Conservation (phyloP, 2,329 filamentous ascomycete genomes). For the Acephala macrosclerotiorum region DNA sequence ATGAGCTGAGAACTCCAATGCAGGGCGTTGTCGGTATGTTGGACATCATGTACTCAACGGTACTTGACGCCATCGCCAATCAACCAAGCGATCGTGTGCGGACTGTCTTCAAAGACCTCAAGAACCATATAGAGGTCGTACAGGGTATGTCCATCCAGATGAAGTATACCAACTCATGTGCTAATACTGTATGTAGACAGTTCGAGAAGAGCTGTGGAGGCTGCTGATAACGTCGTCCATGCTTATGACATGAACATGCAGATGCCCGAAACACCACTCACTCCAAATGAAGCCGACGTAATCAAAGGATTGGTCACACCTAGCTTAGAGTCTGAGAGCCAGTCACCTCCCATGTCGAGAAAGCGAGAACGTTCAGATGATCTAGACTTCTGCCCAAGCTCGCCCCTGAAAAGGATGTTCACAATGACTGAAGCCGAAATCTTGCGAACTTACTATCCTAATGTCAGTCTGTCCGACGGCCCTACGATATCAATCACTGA, state of each 20-base stretch:
- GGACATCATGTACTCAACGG: constrained; percentile 78
- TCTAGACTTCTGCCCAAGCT: constrained; percentile 31
- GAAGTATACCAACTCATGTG: constrained; percentile 5
- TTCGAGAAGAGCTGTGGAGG: constrained; percentile 74
- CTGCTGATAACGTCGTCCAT: constrained; percentile 78
- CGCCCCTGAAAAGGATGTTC: constrained; percentile 40
- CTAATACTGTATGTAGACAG: constrained; percentile 60
- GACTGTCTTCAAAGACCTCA: constrained; percentile 66
- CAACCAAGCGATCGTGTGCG: constrained; percentile 58
- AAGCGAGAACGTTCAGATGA: constrained; percentile 37
- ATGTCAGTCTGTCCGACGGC: constrained; percentile 1
- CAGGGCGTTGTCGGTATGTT: constrained; percentile 80
- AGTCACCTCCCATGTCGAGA: constrained; percentile 20
- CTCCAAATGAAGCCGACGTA: constrained; percentile 30
- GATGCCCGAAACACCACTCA: constrained; percentile 67
- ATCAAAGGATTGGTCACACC: constrained; percentile 11
- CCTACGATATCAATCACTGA: constrained; percentile 2
- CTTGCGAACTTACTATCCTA: constrained; percentile 23
- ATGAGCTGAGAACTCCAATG: constrained; percentile 77
- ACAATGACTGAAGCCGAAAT: constrained; percentile 36
- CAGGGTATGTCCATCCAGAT: constrained; percentile 57
- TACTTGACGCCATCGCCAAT: constrained; percentile 68
- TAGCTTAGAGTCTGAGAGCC: not conserved
- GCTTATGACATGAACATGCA: constrained; percentile 80
- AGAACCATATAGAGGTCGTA: constrained; percentile 74